Conservation (phyloP, 768 basidiomycete species). For the Suillus subalutaceus region DNA sequence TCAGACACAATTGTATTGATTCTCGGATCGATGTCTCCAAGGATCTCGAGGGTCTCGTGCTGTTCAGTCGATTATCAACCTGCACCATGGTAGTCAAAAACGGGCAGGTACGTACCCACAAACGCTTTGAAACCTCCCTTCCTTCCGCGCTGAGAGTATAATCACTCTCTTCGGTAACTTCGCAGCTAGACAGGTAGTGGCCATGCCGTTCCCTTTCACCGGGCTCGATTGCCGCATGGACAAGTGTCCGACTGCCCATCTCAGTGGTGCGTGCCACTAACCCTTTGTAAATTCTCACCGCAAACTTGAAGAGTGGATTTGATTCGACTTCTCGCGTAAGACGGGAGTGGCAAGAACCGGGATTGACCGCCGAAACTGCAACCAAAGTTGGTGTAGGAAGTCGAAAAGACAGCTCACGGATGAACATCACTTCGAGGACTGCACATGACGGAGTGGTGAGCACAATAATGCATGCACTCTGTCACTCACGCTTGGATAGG, state of each 20-base stretch:
- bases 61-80: conserved; percentile 5
- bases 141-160: conserved; percentile 33
- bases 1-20: conserved; percentile 30
- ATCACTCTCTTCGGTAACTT: conserved; percentile 32
- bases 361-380: conserved; percentile 34
- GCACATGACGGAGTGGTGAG: neutral
- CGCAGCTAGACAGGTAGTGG: conserved; percentile 30
- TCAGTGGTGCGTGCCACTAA: conserved; percentile 37
- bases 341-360: conserved; percentile 39
- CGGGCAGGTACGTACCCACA: conserved; percentile 35
- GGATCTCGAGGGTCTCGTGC: conserved; percentile 31
- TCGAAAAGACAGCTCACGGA: conserved; percentile 37
- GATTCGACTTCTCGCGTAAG: conserved; percentile 27
- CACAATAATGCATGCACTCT: conserved; percentile 8
- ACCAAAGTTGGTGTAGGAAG: conserved; percentile 30
- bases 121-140: conserved; percentile 25
- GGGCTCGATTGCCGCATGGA: conserved; percentile 34
- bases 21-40: conserved; percentile 30
- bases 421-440: conserved; percentile 41
- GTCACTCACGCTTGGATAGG: conserved; percentile 26
- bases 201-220: conserved; percentile 31
- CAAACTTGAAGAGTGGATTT: conserved; percentile 3
- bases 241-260: conserved; percentile 38
- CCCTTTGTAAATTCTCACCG: conserved; percentile 16
- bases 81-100: neutral